Base-by-base conservation (phyloP, 331 rosid genomes). In the Quercus tomentella region DNA sequence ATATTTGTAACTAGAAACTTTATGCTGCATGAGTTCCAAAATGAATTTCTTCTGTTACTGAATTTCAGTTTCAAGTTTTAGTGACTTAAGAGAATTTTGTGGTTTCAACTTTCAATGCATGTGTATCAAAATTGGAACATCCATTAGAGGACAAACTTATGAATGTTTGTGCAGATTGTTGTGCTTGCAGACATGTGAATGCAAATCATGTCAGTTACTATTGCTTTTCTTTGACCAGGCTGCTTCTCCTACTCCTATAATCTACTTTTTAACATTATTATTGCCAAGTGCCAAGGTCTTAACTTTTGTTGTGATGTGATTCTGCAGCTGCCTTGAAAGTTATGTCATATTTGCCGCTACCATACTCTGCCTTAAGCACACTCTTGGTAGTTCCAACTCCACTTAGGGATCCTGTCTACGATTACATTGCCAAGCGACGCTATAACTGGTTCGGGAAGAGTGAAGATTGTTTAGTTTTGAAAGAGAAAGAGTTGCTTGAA, bases 311-410 rank as follows among this genome's bases (percentile, higher is more conserved):
- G 20, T 70, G 30, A 76, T 28, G 22, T 84, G 75, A 70, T 69
- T 73, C 51, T 88, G 91, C 91, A 90, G 97, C 96, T 87, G 95
- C 94, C 37, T 83, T 93, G 81, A 87, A 76, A 77, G 97, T 92
- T 6, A 28, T 88, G 72, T 92, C 97, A 6, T 88, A 90, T 88
- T 76, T 93, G 88, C 97, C 98, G 2, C 82, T 71, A 35, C 97
- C 97, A 68, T 88, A 86, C 89, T 92, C 92, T 55, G 87, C 93
- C 37, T 65, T 90, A 63, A 91, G 92, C 76, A 10, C 76, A 3
- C 73, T 93, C 31, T 70, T 76, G 83, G 80, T 90, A 69, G 65
- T 92, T 73, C 96, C 97, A 21, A 77, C 89, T 82, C 97, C 97
- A 22, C 23, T 92, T 12, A 90, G 96, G 80, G 97, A 92, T 69